Evolutionary conservation across 108 stramenopile species (phyloP), one percentile per base, ranked within the genome.

Genomic region (Schizochytrium sp.): DNA sequence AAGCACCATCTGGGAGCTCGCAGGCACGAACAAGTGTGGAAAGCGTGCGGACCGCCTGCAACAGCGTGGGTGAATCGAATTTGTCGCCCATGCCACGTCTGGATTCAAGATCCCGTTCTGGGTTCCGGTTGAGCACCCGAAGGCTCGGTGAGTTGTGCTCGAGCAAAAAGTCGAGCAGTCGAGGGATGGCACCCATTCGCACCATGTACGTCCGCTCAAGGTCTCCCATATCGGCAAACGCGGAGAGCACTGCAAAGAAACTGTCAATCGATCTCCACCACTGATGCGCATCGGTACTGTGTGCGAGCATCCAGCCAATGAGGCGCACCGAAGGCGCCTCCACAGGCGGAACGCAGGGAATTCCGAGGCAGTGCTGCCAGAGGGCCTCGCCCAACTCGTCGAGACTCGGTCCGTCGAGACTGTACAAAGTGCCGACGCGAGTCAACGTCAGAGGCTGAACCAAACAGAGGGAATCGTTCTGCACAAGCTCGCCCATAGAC

Each of bases 21-120:
- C 76, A 83, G 3, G 10, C 48, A 18, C 45, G 12, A 53, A 83
- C 76, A 6, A 83, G 76, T 10, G 23, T 25, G 0, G 45, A 12
- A 6, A 83, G 51, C 19, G 51, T 47, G 48, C 51, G 45, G 43
- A 83, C 76, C 10, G 23, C 76, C 12, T 53, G 48, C 12, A 53
- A 23, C 6, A 83, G 45, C 10, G 76, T 47, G 6, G 76, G 76
- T 3, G 76, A 28, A 16, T 83, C 51, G 48, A 25, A 83, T 23
- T 83, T 83, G n/a, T 83, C 76, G 23, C 76, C 76, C 76, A 83
- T 83, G 25, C 76, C 76, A 6, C 76, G 48, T 16, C 76, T 10
- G 48, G 6, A 28, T 12, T 83, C 76, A 34, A 83, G 48, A 25
- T 47, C 76, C 23, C 76, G 51, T 16, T 47, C n/a, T 83, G n/a